Conservation (phyloP, 257 asterid genomes). For the Leptodermis oblonga region DNA sequence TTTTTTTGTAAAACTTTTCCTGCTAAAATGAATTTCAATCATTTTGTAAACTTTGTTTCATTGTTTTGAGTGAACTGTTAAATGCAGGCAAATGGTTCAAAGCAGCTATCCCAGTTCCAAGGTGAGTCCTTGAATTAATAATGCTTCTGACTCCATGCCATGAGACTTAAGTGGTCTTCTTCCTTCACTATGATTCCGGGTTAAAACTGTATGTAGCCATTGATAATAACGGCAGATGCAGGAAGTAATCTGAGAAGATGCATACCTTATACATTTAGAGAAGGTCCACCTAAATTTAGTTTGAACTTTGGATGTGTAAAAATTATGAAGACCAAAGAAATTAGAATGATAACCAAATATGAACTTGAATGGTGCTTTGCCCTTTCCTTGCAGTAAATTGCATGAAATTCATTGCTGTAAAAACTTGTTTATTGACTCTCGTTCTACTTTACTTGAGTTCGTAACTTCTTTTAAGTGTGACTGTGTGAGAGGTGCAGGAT, state of each 20-base stretch:
- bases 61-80: conserved; percentile 23
- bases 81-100: conserved; percentile 53
- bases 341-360: no score
- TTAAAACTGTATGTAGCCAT: neutral
- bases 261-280: neutral
- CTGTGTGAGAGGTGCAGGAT: neutral
- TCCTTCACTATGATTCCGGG: neutral
- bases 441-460: neutral
- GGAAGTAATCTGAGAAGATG: neutral
- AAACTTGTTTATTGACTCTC: no score
- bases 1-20: no score
- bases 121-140: conserved; percentile 33
- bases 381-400: no score
- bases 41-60: neutral
- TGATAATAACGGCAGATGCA: neutral
- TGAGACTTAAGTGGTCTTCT: neutral
- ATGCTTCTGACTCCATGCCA: neutral
- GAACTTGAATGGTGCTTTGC: no score
- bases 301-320: neutral
- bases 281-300: neutral
- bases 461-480: neutral
- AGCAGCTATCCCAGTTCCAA: conserved; percentile 36
- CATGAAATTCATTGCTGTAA: no score
- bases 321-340: no score
- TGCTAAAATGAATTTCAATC: neutral